Evolutionary conservation across 2,329 filamentous ascomycete species (phyloP), one percentile per base, ranked within the genome.

Genomic region (Calonectria crousiana): DNA sequence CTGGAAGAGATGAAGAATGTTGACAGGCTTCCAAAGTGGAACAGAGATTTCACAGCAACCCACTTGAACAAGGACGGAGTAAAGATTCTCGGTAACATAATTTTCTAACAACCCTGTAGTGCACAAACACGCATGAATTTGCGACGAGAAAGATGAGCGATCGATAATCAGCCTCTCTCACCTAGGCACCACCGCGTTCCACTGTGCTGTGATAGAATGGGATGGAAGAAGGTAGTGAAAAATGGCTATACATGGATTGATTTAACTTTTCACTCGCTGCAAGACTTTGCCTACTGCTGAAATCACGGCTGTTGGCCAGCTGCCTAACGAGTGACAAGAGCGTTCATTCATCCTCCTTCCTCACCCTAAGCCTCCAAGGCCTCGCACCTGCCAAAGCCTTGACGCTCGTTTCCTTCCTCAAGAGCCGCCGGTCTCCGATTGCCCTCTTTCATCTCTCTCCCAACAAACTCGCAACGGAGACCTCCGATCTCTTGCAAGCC

Each of bases 1-100:
- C 38, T 80, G 76, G 51, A 80, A 75, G 62, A 82, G 83, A 28
- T 79, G 49, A 73, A 56, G 26, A 11, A 3, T 6, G 4, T 14
- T 18, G 3, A 2, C n/a, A 2, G 11, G 32, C 16, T 53, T 20
- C 20, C 26, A 23, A 60, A 28, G 8, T 18, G 18, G 51, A 53
- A 53, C 26, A 10, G 26, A 18, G 36, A 41, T 28, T 41, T 6
- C n/a, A 62, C 56, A 28, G 9, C 56, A 6, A 62, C 34, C 8
- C 34, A 41, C 16, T 13, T 28, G 26, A 16, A 20, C n/a, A 13
- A 4, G 8, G 20, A 47, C 8, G 20, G 38, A 41, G 16, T 41
- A 20, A 44, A 44, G 6, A 10, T 44, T 2, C 8, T n/a, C 8
- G 41, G 41, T 20, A 44, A n/a, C 9, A 10, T 10, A 6, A 44